Base-by-base conservation (phyloP, 805 yeast species). In the Cyberlindnera veronae region DNA sequence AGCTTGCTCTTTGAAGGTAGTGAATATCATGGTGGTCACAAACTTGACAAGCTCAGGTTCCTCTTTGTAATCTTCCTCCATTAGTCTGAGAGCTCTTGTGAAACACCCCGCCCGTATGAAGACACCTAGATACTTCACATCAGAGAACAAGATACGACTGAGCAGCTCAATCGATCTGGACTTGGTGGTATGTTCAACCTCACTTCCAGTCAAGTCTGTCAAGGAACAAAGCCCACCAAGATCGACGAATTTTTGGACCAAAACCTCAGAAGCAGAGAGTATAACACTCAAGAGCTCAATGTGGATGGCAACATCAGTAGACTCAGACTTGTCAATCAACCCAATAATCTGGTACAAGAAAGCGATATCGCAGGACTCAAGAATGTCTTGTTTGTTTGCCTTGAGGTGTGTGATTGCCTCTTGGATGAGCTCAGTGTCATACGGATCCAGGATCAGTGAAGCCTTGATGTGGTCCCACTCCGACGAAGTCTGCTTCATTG, bases 81-180 rank as follows among this genome's bases (percentile, higher is more conserved):
- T 61, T 35, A 72, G 63, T 29, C 65, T 62, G 3, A 74, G 51
- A 16, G 67, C 51, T 4, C 64, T 60, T 27, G 64, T 61, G 17
- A 73, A 50, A 0, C 76, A 75, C 4, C 78, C 78, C 37, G 69
- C 59, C 3, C 74, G 66, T 5, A 72, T 62, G 44, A 72, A 68
- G 63, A 64, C 60, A 4, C 65, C 55, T 11, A 71, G 44, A 2
- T 71, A 66, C 18, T 46, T 50, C 13, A 63, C 65, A 9, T 52
- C 47, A 10, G 15, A 3, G n/a, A 56, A 48, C 18, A 70, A 41
- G 1, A 51, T 14, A 2, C 12, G 2, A 1, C n/a, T 17, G 6
- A 55, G 36, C 2, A 53, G n/a, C 4, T 31, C 36, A 6, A 42
- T 38, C 3, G 47, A 19, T 3, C 15, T 14, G 2, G 24, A 6